A percentile compares a stretch with the other conserved stretches of the same genome.
These are phyloP conservation scores for Aspergillus uvarum DNA, from an alignment of 2,329 filamentous ascomycete genomes.

Conservation along the genomic window DNA sequence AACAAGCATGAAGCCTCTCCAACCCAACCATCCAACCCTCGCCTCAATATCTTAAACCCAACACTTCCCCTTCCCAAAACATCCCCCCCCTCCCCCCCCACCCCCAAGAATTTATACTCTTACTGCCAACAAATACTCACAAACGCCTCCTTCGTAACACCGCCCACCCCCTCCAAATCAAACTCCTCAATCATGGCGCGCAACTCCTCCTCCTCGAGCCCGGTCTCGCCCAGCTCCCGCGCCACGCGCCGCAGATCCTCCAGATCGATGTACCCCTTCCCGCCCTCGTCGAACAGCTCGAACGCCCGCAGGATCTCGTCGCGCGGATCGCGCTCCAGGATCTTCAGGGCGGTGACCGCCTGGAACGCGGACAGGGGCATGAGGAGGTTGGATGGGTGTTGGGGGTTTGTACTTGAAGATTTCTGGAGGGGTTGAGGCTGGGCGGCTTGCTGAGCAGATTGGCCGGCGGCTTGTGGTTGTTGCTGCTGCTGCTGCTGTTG, in stretches of 20 bases:
- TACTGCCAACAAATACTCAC: slow-evolving; percentile 63
- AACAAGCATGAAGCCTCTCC: too few species aligned
- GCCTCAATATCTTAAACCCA: background rate
- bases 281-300: slow-evolving; percentile 85
- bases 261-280: slow-evolving; percentile 86
- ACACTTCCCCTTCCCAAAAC: too few species aligned
- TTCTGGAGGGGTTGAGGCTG: slow-evolving; percentile 42
- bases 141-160: slow-evolving; percentile 64
- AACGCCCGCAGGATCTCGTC: slow-evolving; percentile 93
- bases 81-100: too few species aligned
- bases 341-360: slow-evolving; percentile 73
- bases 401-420: slow-evolving; percentile 40
- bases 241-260: slow-evolving; percentile 86
- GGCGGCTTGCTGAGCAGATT: slow-evolving; percentile 31
- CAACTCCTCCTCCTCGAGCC: slow-evolving; percentile 88
- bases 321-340: slow-evolving; percentile 77
- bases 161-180: slow-evolving; percentile 89
- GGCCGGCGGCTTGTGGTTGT: slow-evolving; percentile 19
- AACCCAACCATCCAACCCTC: background rate
- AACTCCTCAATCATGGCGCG: slow-evolving; percentile 97
- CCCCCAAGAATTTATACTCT: slow-evolving; percentile 8
- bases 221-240: slow-evolving; percentile 81
- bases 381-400: slow-evolving; percentile 65
- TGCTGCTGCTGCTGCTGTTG: slow-evolving; percentile 35
- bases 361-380: slow-evolving; percentile 73